Evolutionary conservation across 768 basidiomycete genomes (phyloP), one percentile per base, ranked within the genome.

Genomic region (Mycena galopus): DNA sequence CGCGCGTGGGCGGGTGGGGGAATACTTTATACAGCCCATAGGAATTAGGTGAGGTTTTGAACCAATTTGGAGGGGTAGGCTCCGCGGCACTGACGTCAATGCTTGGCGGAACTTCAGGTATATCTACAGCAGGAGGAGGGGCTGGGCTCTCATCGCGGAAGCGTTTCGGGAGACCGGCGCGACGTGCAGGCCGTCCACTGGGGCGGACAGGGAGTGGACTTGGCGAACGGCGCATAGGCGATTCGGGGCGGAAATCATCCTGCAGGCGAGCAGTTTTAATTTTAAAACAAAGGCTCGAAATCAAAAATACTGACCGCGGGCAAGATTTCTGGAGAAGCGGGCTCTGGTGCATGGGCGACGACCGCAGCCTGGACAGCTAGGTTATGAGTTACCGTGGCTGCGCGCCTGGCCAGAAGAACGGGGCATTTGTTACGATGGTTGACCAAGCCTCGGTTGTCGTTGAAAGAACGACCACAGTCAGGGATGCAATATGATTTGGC

Each of bases 1-100:
- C 71, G 27, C 44, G 69, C 4, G 69, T 57, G 2, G 78, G 77
- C 21, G 51, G 72, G n/a, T 57, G 30, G 6, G 65, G 53, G 59
- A 78, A 81, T 6, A 76, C 65, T 17, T 74, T 72, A 65, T 77
- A 81, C 4, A 79, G 61, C 0, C 79, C 78, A 56, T 75, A 71
- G 1, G 58, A 33, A 50, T 80, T 74, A 3, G 75, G 76, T 35
- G 75, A 62, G 1, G 77, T 80, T 53, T 67, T 62, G 5, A 74
- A 14, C 62, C 59, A 69, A 55, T 63, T 47, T 6, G 17, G 55
- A 21, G 29, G 12, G 4, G 29, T n/a, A 7, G 39, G 8, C 7
- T 29, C 51, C 47, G 17, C 23, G 10, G 29, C 9, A 7, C 29
- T 11, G 14, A 2, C 1, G 9, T 55, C 50, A 51, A 25, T 14